phyloP scores from a whole-genome alignment of 164 flowering plant genomes.

The Macadamia integrifolia region DNA sequence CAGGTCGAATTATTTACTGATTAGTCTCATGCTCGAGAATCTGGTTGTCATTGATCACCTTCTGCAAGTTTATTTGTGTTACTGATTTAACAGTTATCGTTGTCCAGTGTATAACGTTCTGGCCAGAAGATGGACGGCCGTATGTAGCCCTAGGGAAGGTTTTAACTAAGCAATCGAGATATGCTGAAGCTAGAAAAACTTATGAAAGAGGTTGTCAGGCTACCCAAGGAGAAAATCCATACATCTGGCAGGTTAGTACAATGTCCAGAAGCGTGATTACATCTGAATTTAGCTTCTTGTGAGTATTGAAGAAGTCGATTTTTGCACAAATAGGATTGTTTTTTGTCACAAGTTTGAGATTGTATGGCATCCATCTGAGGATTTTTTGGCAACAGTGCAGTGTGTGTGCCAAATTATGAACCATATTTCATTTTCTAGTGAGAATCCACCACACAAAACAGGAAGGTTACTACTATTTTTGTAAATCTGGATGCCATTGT shows the following conservation, averaged over 20 bases:
- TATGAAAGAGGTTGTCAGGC: constrained; percentile 92
- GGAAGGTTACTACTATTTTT: too few relatives aligned
- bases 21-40: not conserved
- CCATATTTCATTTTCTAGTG: too few relatives aligned
- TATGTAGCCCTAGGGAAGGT: constrained; percentile 66
- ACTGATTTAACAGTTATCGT: not conserved
- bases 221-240: constrained; percentile 91
- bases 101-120: constrained; percentile 24
- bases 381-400: too few relatives aligned
- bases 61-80: not conserved
- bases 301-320: not conserved
- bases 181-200: constrained; percentile 61
- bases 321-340: too few relatives aligned
- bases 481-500: too few relatives aligned
- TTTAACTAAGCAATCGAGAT: constrained; percentile 55
- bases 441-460: too few relatives aligned
- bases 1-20: not conserved
- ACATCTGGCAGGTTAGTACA: constrained; percentile 81
- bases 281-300: not conserved
- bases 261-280: not conserved
- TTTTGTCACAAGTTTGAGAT: too few relatives aligned
- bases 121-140: constrained; percentile 89
- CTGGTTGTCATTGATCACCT: not conserved
- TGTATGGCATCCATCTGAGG: too few relatives aligned
- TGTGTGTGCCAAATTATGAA: too few relatives aligned